These are phyloP conservation scores for Sequoiadendron giganteum DNA, from an alignment of 75 land plant species.

Conservation along the genomic window DNA sequence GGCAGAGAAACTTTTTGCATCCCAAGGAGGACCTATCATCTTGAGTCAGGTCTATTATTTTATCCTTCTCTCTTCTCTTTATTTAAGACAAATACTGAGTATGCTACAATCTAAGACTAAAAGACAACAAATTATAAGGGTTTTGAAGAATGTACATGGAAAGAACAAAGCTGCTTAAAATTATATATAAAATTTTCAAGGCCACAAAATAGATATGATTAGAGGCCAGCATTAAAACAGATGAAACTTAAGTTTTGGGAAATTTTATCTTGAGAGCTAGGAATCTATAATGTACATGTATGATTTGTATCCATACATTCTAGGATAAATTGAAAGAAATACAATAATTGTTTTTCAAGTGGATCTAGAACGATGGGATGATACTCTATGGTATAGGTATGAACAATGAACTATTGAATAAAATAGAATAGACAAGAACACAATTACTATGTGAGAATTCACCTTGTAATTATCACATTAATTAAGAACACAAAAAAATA, in stretches of 20 bases:
- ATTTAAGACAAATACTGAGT: not conserved
- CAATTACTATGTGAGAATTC: too few relatives aligned
- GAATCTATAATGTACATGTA: not conserved
- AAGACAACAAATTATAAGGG: not conserved
- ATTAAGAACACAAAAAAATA: too few relatives aligned
- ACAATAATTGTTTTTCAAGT: too few relatives aligned
- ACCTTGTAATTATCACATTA: too few relatives aligned
- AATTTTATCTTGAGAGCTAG: not conserved
- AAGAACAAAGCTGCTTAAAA: not conserved
- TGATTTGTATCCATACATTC: too few relatives aligned
- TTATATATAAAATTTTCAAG: not conserved
- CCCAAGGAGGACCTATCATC: conserved; percentile 93
- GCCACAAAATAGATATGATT: not conserved
- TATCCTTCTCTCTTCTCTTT: not conserved
- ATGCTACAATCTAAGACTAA: not conserved
- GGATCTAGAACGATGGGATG: too few relatives aligned
- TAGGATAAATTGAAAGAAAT: too few relatives aligned
- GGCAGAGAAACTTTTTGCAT: conserved; percentile 55
- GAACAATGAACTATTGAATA: too few relatives aligned
- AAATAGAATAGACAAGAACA: too few relatives aligned
- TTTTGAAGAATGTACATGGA: not conserved
- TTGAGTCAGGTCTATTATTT: conserved; percentile 62
- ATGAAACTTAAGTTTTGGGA: not conserved
- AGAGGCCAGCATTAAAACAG: not conserved
- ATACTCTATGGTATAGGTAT: too few relatives aligned